These are phyloP conservation scores for Phylloporus arenicola DNA, from an alignment of 768 basidiomycete genomes.

Conservation along the genomic window DNA sequence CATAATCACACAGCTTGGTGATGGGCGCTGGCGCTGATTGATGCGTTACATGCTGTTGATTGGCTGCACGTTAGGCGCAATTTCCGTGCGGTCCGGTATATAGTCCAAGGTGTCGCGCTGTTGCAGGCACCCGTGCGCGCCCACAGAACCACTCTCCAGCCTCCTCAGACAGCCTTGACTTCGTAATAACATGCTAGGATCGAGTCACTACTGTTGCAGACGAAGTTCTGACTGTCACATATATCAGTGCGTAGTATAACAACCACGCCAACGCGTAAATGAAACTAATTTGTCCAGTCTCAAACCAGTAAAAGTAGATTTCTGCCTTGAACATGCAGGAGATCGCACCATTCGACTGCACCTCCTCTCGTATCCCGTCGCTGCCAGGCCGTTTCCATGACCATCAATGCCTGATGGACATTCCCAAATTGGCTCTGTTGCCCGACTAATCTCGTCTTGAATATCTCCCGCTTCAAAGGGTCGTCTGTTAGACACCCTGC, in stretches of 20 bases:
- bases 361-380: conserved; percentile 52
- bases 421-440: conserved; percentile 59
- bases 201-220: conserved; percentile 13
- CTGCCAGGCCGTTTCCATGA: conserved; percentile 70
- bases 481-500: conserved; percentile 72
- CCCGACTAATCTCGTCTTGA: conserved; percentile 50
- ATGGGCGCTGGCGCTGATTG: conserved; percentile 16
- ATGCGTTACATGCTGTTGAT: conserved; percentile 11
- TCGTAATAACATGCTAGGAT: no score
- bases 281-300: conserved; percentile 10
- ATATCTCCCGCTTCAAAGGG: conserved; percentile 48
- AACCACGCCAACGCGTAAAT: background rate
- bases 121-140: background rate
- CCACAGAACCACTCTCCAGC: background rate
- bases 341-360: conserved; percentile 57
- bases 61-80: conserved; percentile 20
- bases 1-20: conserved; percentile 8
- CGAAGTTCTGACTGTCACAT: conserved; percentile 3
- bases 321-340: conserved; percentile 32
- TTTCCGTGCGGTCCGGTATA: conserved; percentile 31
- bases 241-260: conserved; percentile 18
- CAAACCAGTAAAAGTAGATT: conserved; percentile 27
- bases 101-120: conserved; percentile 11
- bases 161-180: background rate
- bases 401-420: conserved; percentile 47